Evolutionary conservation across 1,284 basidiomycete genomes (phyloP), one percentile per base, ranked within the genome.

Genomic region (Microbotryomycetes sp.): DNA sequence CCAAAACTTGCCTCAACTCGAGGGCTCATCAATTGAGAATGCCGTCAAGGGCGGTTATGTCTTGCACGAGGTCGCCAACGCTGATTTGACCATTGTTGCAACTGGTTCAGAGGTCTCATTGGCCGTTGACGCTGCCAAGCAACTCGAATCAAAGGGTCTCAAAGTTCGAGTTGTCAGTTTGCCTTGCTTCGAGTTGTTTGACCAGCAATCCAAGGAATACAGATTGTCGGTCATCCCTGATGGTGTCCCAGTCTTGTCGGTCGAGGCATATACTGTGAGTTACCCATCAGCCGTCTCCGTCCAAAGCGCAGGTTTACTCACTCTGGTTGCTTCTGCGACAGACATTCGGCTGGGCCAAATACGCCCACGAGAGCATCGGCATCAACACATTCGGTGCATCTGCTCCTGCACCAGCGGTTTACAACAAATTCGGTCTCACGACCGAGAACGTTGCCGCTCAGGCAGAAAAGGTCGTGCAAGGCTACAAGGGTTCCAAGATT

Each of bases 1-100:
- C 60, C 90, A 93, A 79, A 92, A 92, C 81, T 82, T 97, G 57
- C 92, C 92, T 61, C 92, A 96, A 76, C 85, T 97, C 67, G 89
- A 89, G 76, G 84, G 83, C 68, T 92, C 89, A 49, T 83, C 87
- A 59, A 86, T 96, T 73, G 90, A 93, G 80, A 83, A 84, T 66
- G 90, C 90, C 58, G 72, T 77, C 66, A 87, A 86, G 75, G 92
- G 92, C 74, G 92, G 89, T 66, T 97, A 97, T 77, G 89, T 94
- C 62, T 77, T 96, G 56, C 81, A 87, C 73, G 92, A 96, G 68
- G 85, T 70, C 64, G 60, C 70, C 66, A 85, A 88, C 72, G 77
- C 80, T 70, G 87, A 88, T 76, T 78, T 96, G 72, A 96, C 91
- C 49, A 83, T 97, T 68, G 88, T 94, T 71, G 86, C 86, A 74